A percentile compares a stretch with the other conserved stretches of the same genome.
Evolutionary conservation across 106 monocot genomes (phyloP).

Genomic region (Ottelia alismoides): DNA sequence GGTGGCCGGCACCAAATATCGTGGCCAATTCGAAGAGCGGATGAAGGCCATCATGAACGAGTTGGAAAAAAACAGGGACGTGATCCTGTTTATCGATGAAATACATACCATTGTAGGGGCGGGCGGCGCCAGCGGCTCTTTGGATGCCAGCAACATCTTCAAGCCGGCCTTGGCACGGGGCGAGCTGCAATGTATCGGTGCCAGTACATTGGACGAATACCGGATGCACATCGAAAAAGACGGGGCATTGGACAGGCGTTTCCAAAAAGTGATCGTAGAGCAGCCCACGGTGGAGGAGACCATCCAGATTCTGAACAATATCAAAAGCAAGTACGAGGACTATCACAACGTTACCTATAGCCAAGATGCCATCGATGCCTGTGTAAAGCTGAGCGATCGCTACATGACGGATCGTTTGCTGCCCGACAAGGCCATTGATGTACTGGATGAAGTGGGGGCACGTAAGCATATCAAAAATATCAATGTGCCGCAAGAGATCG

Average conservation of each 20-base stretch:
- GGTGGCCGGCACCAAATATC: background rate
- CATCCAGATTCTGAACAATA: background rate
- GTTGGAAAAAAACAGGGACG: background rate
- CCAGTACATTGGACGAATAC: background rate
- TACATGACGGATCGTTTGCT: too few relatives aligned
- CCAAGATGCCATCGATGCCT: background rate
- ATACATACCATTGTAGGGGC: background rate
- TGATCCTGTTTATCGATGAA: slow-evolving; percentile 1
- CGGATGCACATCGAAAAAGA: slow-evolving; percentile 2
- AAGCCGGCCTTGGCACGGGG: background rate
- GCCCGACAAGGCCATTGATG: too few relatives aligned
- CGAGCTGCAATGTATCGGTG: slow-evolving; percentile 1
- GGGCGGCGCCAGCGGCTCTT: background rate
- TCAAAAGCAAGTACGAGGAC: background rate
- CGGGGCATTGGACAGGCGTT: background rate
- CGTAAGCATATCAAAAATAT: too few relatives aligned
- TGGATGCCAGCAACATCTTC: background rate
- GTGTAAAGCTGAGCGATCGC: background rate
- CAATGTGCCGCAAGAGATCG: too few relatives aligned
- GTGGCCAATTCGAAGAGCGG: too few relatives aligned
- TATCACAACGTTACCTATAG: background rate
- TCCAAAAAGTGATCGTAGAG: background rate
- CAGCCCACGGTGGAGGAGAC: background rate
- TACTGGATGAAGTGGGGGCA: too few relatives aligned
- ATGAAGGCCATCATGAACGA: background rate